Evolutionary conservation across 352 stramenopile genomes (phyloP).

Genomic region (Globisporangium solare): DNA sequence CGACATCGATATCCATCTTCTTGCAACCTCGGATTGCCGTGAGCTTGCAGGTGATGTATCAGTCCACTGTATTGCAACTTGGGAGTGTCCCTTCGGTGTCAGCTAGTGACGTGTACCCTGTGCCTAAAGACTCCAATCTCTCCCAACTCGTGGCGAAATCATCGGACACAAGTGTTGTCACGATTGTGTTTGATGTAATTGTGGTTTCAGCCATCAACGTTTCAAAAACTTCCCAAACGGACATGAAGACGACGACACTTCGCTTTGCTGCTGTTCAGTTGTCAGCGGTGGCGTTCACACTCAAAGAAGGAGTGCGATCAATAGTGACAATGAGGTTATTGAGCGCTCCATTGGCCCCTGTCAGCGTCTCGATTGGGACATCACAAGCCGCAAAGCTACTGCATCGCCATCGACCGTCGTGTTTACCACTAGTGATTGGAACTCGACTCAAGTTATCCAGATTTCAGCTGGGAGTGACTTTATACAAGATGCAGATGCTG

Average conservation of each 20-base stretch:
- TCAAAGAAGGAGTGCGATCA: conserved; percentile 29
- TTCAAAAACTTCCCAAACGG: conserved; percentile 34
- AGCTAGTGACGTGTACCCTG: conserved; percentile 22
- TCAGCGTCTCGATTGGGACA: conserved; percentile 36
- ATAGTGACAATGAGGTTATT: conserved; percentile 29
- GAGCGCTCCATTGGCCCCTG: conserved; percentile 26
- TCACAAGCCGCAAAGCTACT: conserved; percentile 21
- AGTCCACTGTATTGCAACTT: conserved; percentile 22
- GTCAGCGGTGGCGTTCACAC: conserved; percentile 30
- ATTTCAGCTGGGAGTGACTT: conserved; percentile 46
- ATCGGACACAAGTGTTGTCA: conserved; percentile 18
- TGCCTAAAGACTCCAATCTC: conserved; percentile 24
- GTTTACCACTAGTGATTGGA: conserved; percentile 36
- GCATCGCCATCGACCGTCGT: conserved; percentile 16
- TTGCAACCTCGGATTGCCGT: conserved; percentile 21
- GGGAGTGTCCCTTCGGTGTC: conserved; percentile 29
- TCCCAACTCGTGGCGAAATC: conserved; percentile 26
- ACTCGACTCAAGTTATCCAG: conserved; percentile 22
- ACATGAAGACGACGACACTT: conserved; percentile 17
- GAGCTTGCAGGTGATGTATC: conserved; percentile 34
- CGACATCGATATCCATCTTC: conserved; percentile 29
- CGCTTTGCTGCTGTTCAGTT: conserved; percentile 37
- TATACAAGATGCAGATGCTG: conserved; percentile 35
- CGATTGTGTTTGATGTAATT: conserved; percentile 33
- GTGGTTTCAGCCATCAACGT: conserved; percentile 22